These are phyloP conservation scores for Macadamia tetraphylla DNA, from an alignment of 164 flowering plant genomes.

Conservation along the genomic window DNA sequence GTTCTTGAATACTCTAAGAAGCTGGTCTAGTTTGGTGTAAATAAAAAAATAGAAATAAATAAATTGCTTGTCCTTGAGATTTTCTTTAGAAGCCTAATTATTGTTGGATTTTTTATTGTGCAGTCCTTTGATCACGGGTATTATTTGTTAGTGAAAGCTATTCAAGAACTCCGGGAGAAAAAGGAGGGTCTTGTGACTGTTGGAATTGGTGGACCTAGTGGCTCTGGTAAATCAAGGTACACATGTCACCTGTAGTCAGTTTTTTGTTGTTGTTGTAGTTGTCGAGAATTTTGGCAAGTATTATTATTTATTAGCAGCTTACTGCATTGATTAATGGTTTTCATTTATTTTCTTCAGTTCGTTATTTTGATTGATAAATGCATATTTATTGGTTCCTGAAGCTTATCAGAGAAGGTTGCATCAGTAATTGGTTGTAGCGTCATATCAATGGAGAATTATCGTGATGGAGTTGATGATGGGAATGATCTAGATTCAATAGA, in stretches of 20 bases:
- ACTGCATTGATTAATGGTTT: background rate
- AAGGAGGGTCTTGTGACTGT: conserved; percentile 81
- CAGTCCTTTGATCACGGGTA: conserved; percentile 96
- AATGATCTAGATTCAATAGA: conserved; percentile 80
- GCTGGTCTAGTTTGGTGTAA: too few relatives aligned
- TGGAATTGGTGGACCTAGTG: conserved; percentile 96
- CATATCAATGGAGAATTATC: conserved; percentile 93
- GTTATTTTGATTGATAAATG: conserved; percentile 8
- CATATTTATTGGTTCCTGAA: conserved; percentile 35
- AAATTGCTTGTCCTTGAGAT: too few relatives aligned
- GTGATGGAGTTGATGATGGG: conserved; percentile 79
- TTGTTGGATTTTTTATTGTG: conserved; percentile 19
- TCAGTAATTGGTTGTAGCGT: conserved; percentile 91
- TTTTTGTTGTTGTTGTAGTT: background rate
- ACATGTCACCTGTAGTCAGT: background rate
- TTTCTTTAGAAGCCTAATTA: background rate
- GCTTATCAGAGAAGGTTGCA: conserved; percentile 96
- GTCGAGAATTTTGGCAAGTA: background rate
- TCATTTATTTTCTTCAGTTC: background rate
- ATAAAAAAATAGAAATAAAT: too few relatives aligned
- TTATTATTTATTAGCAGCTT: background rate
- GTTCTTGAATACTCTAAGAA: too few relatives aligned
- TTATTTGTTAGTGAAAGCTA: conserved; percentile 80
- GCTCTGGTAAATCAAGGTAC: conserved; percentile 95
- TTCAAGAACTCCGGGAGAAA: conserved; percentile 92